A percentile compares a stretch with the other conserved stretches of the same genome.
Conservation (phyloP, 768 basidiomycete species). For the Mrakia gelida region DNA sequence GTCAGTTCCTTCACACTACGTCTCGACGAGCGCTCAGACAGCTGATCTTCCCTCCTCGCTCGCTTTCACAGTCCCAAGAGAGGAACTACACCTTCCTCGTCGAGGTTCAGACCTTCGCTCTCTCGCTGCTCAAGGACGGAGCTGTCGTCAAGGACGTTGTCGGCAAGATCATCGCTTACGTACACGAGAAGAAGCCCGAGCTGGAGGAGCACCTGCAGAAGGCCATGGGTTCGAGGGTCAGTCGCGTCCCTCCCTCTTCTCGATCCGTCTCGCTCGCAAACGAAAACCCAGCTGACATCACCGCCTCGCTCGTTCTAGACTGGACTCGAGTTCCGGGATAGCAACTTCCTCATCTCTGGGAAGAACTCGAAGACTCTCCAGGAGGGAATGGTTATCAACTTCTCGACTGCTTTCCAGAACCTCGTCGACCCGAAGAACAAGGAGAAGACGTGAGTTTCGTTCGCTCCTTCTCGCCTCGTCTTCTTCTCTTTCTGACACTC, state of each 20-base stretch:
- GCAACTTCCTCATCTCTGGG: slow-evolving; percentile 69
- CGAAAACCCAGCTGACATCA: background rate
- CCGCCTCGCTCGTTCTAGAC: slow-evolving; percentile 54
- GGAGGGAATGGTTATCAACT: slow-evolving; percentile 77
- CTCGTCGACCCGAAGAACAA: slow-evolving; percentile 60
- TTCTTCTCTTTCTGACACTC: background rate
- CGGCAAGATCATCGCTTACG: slow-evolving; percentile 61
- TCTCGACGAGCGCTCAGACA: background rate
- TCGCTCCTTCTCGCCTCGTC: background rate
- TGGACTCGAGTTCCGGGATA: slow-evolving; percentile 92
- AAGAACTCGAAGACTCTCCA: slow-evolving; percentile 71
- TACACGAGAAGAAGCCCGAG: slow-evolving; percentile 73
- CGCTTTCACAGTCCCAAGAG: slow-evolving; percentile 72
- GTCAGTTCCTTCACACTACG: slow-evolving; percentile 45
- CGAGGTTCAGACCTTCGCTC: slow-evolving; percentile 68
- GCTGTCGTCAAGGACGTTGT: slow-evolving; percentile 74
- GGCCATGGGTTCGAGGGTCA: slow-evolving; percentile 81
- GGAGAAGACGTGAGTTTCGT: slow-evolving; percentile 64
- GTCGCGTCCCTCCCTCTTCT: slow-evolving; percentile 37
- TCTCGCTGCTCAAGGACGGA: slow-evolving; percentile 74
- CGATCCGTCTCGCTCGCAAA: background rate
- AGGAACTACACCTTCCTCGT: slow-evolving; percentile 74
- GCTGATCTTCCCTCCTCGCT: background rate
- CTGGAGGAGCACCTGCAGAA: slow-evolving; percentile 81
- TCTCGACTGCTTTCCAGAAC: slow-evolving; percentile 79